Evolutionary conservation across 2,329 filamentous ascomycete genomes (phyloP), one percentile per base, ranked within the genome.

Genomic region (Xylogone sp.): DNA sequence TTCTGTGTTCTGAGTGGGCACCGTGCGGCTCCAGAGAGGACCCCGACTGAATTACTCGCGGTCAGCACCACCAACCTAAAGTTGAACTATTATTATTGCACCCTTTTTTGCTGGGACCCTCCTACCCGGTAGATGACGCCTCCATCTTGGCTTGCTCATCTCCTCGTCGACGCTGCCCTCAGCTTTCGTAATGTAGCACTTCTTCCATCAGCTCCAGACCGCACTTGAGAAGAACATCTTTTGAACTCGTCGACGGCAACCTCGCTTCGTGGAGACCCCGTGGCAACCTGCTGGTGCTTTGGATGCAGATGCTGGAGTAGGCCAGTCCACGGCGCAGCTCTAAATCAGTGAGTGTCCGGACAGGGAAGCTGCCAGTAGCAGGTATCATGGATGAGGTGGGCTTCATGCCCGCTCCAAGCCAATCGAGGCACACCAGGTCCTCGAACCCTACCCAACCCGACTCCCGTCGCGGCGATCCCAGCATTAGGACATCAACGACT

Each of bases 361-460:
- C 34, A 39, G 34, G 34, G 34, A 39, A 39, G 34, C 34, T 39
- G 34, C 34, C 34, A 7, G 8, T 39, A 39, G n/a, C 34, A 39
- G 34, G 34, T 39, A 46, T 46, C 48, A 56, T 56, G 55, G 55
- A 62, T 50, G 52, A 43, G 42, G 47, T 55, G 42, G 52, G 50
- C 51, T 19, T 51, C 22, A 50, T 57, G 18, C 53, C 45, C 10
- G 34, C 42, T 39, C 31, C 27, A 21, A 42, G 29, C 21, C 18
- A 48, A 42, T 50, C 52, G 39, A 53, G 47, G 44, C 45, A 44
- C 24, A 47, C 39, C 20, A 46, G 48, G 6, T 42, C 48, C 20
- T 53, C 48, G 6, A 44, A 48, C 27, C 31, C 42, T 42, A 29
- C 51, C 22, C 43, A n/a, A 31, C 21, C 39, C 19, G 52, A 50